Percentiles rank a stretch among this genome's conserved stretches.
These are phyloP conservation scores for Fusarium incarnatum DNA, from an alignment of 2,329 filamentous ascomycete genomes.

Conservation along the genomic window DNA sequence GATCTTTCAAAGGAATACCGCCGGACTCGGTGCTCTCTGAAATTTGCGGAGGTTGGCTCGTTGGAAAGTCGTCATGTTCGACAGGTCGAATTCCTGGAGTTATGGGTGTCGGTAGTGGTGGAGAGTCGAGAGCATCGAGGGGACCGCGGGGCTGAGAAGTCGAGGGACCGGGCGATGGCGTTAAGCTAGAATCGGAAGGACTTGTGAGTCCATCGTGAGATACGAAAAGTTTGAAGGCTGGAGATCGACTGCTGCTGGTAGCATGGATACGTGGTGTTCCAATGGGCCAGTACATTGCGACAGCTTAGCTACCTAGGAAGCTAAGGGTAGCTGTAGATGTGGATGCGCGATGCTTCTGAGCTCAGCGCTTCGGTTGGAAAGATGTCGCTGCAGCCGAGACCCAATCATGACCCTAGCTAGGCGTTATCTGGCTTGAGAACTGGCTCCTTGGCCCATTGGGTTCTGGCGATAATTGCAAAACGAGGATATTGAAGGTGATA, in stretches of 20 bases:
- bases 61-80: slow-evolving; percentile 61
- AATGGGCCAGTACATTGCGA: slow-evolving; percentile 90
- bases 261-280: slow-evolving; percentile 86
- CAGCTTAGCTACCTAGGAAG: slow-evolving; percentile 46
- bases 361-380: slow-evolving; percentile 26
- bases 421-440: slow-evolving; percentile 28
- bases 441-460: slow-evolving; percentile 40
- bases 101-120: slow-evolving; percentile 58
- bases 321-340: slow-evolving; percentile 30
- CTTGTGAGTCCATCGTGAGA: slow-evolving; percentile 70
- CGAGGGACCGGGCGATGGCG: slow-evolving; percentile 27
- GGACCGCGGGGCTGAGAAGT: slow-evolving; percentile 41
- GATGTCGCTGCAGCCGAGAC: slow-evolving; percentile 31
- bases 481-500: slow-evolving; percentile 25
- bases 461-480: slow-evolving; percentile 28
- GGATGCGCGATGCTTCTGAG: slow-evolving; percentile 36
- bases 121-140: slow-evolving; percentile 53
- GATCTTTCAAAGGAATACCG: slow-evolving; percentile 65
- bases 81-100: slow-evolving; percentile 70
- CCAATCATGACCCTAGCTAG: slow-evolving; percentile 46
- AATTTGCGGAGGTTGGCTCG: slow-evolving; percentile 40
- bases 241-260: slow-evolving; percentile 73
- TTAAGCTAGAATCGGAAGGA: slow-evolving; percentile 47
- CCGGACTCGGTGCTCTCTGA: slow-evolving; percentile 45
- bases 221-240: slow-evolving; percentile 62